Conservation (phyloP, 176 grass and related monocot species). For the Luzula sylvatica region DNA sequence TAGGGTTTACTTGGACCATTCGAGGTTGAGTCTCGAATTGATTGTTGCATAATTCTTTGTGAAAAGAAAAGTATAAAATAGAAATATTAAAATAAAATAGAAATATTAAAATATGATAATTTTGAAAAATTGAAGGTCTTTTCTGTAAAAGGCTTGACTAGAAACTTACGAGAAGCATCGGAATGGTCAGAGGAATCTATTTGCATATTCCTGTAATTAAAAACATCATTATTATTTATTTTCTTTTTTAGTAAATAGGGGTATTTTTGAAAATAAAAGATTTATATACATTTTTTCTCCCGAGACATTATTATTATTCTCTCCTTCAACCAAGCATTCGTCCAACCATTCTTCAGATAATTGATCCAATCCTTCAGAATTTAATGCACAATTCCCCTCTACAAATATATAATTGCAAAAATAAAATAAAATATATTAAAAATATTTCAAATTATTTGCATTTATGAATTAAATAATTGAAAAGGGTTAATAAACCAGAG, state of each 20-base stretch:
- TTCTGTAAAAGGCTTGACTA: slow-evolving; percentile 11
- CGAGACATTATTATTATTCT: slow-evolving; percentile 15
- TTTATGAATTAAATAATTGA: slow-evolving; percentile 1
- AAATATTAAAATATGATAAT: not conserved
- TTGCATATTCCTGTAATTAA: slow-evolving; percentile 45
- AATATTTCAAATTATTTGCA: too few relatives aligned
- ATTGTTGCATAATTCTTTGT: slow-evolving; percentile 20
- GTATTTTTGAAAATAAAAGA: not conserved
- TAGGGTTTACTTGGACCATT: slow-evolving; percentile 20
- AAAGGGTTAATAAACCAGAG: slow-evolving; percentile 31
- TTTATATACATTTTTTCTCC: slow-evolving; percentile 48
- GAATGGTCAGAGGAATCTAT: slow-evolving; percentile 16
- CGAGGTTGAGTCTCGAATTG: slow-evolving; percentile 25
- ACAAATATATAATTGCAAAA: slow-evolving; percentile 15
- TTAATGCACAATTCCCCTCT: slow-evolving; percentile 53
- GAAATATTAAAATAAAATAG: slow-evolving; percentile 1
- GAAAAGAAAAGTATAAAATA: slow-evolving; percentile 6
- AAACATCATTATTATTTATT: too few relatives aligned
- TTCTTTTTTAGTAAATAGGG: too few relatives aligned
- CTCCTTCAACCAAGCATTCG: slow-evolving; percentile 54
- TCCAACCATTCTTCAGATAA: slow-evolving; percentile 66
- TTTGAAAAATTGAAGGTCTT: not conserved
- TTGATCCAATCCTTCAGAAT: slow-evolving; percentile 48
- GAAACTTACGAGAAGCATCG: slow-evolving; percentile 42
- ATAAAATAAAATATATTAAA: not conserved